Evolutionary conservation across 2,329 filamentous ascomycete genomes (phyloP), one percentile per base, ranked within the genome.

Genomic region (Ophiostoma fasciatum): DNA sequence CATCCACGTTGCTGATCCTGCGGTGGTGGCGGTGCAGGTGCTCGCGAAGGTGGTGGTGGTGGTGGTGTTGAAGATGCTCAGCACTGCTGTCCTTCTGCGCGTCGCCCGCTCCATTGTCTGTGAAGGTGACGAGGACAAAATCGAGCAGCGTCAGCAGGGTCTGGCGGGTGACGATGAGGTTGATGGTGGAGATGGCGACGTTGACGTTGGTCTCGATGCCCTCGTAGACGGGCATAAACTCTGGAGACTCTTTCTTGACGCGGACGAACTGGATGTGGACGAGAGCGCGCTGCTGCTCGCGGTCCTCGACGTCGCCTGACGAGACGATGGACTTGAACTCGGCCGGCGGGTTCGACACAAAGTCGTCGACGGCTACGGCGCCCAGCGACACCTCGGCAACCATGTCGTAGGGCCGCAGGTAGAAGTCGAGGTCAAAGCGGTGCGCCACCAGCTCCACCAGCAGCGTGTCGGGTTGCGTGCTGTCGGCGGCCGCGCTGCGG

Each of bases 241-340:
- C 88, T 0, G 92, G 92, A 3, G 90, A 96, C 34, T 84, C 74
- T 22, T 74, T 78, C 49, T 90, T 94, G 40, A 96, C 84, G 52
- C 81, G 84, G 41, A 84, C 69, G 49, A 94, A 93, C 50, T 88
- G 94, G 48, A 98, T 70, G 35, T 78, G 75, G 46, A 98, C 82
- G 11, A 98, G 69, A 47, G 92, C 84, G 41, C 82, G 73, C 42
- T 82, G 76, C 40, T 81, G 73, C 31, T 78, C 70, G 19, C 79
- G 75, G 50, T 93, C 88, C 29, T 78, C 72, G 7, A 61, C 57
- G 33, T 78, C 74, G 0, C 72, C 73, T 1, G 90, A 94, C 0
- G 87, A 93, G n/a, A 99, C 74, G 34, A 99, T 92, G 19, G 88
- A 88, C 58, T 90, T 94, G 64, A 99, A 98, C 50, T 96, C 88